Evolutionary conservation across 768 basidiomycete genomes (phyloP), one percentile per base, ranked within the genome.

Genomic region (Boletus reticulatus): DNA sequence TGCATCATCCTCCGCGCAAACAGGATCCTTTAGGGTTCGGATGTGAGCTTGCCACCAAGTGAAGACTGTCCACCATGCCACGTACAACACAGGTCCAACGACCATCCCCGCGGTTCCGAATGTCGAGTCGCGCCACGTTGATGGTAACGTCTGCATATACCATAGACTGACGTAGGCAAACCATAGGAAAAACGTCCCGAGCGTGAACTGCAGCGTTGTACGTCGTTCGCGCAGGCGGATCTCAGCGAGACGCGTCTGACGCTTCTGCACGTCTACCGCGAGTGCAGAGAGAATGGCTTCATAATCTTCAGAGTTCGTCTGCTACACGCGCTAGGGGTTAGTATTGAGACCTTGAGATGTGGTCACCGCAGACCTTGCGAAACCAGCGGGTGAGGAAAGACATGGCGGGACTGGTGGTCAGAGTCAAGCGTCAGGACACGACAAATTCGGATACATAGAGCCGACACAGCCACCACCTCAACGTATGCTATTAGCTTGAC

Each of bases 201-300:
- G 67, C 0, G 94, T 92, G 47, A 86, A 84, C 43, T 88, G 76
- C 48, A 92, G 76, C 19, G 88, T 89, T 1, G 91, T 79, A 10
- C 92, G 79, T 31, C 90, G 82, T 71, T 96, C 92, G 41, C 93
- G 83, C 52, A 91, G 73, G n/a, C 90, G 84, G 60, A 96, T 89
- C 67, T 92, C 92, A 2, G 87, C 84, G 16, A 94, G 81, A 55
- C 82, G 80, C 41, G 82, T 77, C 71, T 90, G 87, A 14, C 88
- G 84, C 57, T 87, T 84, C 65, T 84, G 81, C 53, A 94, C 87
- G 65, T 88, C 82, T 22, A 74, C 69, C 10, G 85, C 84, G 50
- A 94, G 78, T 43, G 75, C 71, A 22, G 86, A 80, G 29, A 94
- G 82, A 54, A 90, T 73, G 20, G 84, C 79, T 65, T 92, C 90